Base-by-base conservation (phyloP, 2,329 filamentous ascomycete genomes). In the Aureobasidium musti region DNA sequence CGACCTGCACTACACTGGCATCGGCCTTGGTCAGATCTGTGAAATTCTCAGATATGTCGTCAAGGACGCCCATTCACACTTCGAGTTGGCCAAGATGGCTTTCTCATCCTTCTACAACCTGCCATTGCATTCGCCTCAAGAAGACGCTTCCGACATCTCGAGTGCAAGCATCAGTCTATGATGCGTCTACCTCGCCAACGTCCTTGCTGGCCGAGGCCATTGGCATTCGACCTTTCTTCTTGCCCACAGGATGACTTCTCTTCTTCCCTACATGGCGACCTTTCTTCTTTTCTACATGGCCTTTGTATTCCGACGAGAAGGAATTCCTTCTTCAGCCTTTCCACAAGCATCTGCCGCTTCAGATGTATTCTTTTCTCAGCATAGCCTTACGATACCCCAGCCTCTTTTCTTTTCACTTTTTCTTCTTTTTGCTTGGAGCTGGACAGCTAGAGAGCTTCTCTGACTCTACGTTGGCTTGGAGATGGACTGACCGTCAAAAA, bases 1-100 rank as follows among this genome's bases (percentile, higher is more conserved):
- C n/a, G 61, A 65, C 14, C 41, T 65, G 4, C 61, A 65, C 8
- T 56, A 65, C 39, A 54, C 50, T 1, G 61, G 61, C 4, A 26
- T 56, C n/a, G 21, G 37, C 21, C 49, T 56, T 5, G 21, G 35
- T 26, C 61, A 65, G 21, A 65, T 56, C 61, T 54, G 50, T 13
- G 49, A 56, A 11, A 37, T 47, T 17, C 37, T 65, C 17, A 19
- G 37, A 11, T 37, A 26, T 19, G 49, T 28, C 11, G 28, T 65
- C 37, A 54, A 37, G 30, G 61, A 54, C n/a, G 35, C 37, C 14
- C 61, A 41, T 47, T 17, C 33, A 21, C 61, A 65, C 21, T 49
- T 65, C n/a, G 39, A 54, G 7, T 5, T 28, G n/a, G 61, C 61
- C 6, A 39, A 28, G 33, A 39, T 26, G 21, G 61, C 49, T 2